Conservation (phyloP, 75 land plant species). For the Larix kaempferi region DNA sequence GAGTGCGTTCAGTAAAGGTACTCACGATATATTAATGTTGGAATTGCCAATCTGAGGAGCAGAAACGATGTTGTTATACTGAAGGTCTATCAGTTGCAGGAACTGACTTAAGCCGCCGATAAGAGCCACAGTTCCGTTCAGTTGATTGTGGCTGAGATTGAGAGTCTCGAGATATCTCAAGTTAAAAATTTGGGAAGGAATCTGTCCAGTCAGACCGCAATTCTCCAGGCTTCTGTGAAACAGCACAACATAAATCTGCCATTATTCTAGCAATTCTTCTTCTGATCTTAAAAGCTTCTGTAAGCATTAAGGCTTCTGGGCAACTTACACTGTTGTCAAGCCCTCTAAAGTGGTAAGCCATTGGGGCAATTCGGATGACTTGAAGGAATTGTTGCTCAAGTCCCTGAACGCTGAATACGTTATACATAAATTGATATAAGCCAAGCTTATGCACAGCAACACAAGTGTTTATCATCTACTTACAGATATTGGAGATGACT, state of each 20-base stretch:
- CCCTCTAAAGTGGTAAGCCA: not conserved
- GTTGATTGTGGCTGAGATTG: conserved; percentile 41
- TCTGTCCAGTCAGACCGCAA: not conserved
- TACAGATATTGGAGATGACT: conserved; percentile 34
- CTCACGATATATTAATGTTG: conserved; percentile 39
- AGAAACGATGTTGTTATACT: conserved; percentile 39
- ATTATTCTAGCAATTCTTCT: not conserved
- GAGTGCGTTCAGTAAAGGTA: not conserved
- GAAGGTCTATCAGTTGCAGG: conserved; percentile 40
- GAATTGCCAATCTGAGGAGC: conserved; percentile 15
- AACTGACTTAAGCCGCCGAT: conserved; percentile 21
- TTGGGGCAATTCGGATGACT: not conserved
- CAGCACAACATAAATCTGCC: not conserved
- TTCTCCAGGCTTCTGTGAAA: not conserved
- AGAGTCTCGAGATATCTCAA: not conserved
- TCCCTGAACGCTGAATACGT: not conserved
- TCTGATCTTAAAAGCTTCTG: not conserved
- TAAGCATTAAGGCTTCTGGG: not conserved
- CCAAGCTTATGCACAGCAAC: not conserved
- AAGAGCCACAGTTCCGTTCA: conserved; percentile 44
- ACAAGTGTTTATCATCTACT: conserved; percentile 7
- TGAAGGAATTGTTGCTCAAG: not conserved
- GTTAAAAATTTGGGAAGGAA: not conserved
- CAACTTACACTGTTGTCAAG: conserved; percentile 1
- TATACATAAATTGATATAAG: no score